Evolutionary conservation across 257 asterid species (phyloP).

Genomic region (Prunella vulgaris): DNA sequence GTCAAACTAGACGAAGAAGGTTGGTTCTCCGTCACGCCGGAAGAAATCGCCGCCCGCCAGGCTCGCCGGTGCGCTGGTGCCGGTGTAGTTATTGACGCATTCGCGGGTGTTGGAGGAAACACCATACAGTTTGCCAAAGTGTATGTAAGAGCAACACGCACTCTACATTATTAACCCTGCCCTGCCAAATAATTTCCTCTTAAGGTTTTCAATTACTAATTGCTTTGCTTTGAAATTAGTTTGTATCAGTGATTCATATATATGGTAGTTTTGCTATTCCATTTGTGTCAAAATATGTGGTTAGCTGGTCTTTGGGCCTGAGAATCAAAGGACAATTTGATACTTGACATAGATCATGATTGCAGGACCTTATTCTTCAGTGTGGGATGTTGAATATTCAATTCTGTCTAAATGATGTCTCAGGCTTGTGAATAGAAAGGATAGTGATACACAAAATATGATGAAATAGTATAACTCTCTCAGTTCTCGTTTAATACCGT

Average conservation of each 20-base stretch:
- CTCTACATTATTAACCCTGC: background rate
- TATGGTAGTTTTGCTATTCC: background rate
- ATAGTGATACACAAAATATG: background rate
- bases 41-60: constrained; percentile 70
- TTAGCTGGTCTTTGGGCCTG: no score
- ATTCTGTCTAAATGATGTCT: background rate
- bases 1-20: constrained; percentile 84
- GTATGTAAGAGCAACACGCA: constrained; percentile 28
- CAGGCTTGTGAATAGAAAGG: background rate
- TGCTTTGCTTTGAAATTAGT: background rate
- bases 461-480: background rate
- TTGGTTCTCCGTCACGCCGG: constrained; percentile 98
- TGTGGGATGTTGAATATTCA: background rate
- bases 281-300: background rate
- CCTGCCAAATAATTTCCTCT: background rate
- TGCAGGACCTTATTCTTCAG: background rate
- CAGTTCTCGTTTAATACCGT: background rate
- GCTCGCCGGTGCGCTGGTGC: constrained; percentile 56
- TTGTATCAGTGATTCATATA: background rate
- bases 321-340: background rate
- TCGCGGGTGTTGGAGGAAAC: constrained; percentile 88
- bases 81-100: constrained; percentile 69
- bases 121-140: constrained; percentile 69
- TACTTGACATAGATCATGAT: background rate
- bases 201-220: background rate